Percentiles rank a stretch among this genome's conserved stretches.
These are phyloP conservation scores for Candida broadrunensis DNA, from an alignment of 805 yeast genomes.

Conservation along the genomic window DNA sequence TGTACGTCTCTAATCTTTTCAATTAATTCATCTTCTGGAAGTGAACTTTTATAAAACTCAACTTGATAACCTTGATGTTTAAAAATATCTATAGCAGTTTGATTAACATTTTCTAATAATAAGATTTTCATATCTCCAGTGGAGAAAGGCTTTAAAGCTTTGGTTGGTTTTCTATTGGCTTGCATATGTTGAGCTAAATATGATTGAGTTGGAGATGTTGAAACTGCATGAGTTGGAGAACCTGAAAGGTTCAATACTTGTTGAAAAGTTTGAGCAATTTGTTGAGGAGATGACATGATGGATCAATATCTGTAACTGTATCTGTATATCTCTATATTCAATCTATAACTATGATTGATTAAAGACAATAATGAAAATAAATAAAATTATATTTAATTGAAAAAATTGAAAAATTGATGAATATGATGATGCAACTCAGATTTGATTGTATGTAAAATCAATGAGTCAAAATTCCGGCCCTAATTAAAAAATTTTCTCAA, in stretches of 20 bases:
- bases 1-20: constrained; percentile 92
- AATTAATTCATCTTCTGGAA: constrained; percentile 90
- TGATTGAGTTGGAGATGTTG: constrained; percentile 81
- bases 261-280: constrained; percentile 60
- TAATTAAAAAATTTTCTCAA: too few relatives aligned
- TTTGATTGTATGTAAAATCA: too few relatives aligned
- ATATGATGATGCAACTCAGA: too few relatives aligned
- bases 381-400: too few relatives aligned
- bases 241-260: constrained; percentile 50
- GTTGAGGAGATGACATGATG: constrained; percentile 64
- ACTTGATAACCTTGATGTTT: constrained; percentile 93
- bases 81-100: constrained; percentile 86
- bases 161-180: constrained; percentile 48
- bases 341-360: too few relatives aligned
- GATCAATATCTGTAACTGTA: too few relatives aligned
- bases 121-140: constrained; percentile 93
- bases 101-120: constrained; percentile 88
- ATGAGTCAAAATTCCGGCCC: too few relatives aligned
- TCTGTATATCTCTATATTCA: too few relatives aligned
- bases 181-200: constrained; percentile 56
- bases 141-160: constrained; percentile 88
- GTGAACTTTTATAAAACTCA: constrained; percentile 84
- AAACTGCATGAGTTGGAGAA: constrained; percentile 69
- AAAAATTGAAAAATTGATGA: too few relatives aligned
- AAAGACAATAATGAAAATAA: too few relatives aligned